A percentile compares a stretch with the other conserved stretches of the same genome.
phyloP scores from a whole-genome alignment of 306 rosid genomes.

The Cucumis cinereus region DNA sequence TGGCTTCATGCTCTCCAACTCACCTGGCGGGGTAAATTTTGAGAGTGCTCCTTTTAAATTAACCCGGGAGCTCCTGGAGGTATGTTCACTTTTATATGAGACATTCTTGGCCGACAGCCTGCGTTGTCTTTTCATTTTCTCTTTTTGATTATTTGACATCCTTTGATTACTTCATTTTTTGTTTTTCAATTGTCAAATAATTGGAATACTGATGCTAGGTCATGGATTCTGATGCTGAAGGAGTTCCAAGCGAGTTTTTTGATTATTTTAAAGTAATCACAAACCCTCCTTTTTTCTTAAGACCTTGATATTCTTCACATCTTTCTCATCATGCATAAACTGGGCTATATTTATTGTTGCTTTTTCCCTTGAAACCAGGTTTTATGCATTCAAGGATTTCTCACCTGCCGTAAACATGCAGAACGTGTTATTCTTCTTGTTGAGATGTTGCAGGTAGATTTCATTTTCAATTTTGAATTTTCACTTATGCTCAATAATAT shows the following conservation, averaged over 20 bases:
- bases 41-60: conserved; percentile 99
- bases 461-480: background rate
- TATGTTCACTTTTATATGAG: conserved; percentile 18
- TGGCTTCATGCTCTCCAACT: conserved; percentile 98
- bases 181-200: background rate
- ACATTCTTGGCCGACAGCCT: background rate
- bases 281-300: background rate
- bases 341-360: conserved; percentile 11
- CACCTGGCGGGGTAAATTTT: conserved; percentile 98
- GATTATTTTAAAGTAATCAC: conserved; percentile 85
- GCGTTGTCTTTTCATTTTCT: background rate
- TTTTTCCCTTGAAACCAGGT: conserved; percentile 43
- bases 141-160: background rate
- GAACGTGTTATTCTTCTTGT: conserved; percentile 97
- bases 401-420: conserved; percentile 99
- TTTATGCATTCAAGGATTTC: conserved; percentile 99
- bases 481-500: background rate
- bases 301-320: conserved; percentile 4
- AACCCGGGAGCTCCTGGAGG: conserved; percentile 97
- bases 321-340: background rate
- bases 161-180: background rate
- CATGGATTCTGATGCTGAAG: conserved; percentile 99
- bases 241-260: conserved; percentile 95
- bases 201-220: conserved; percentile 47
- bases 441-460: conserved; percentile 95